Evolutionary conservation across 768 basidiomycete genomes (phyloP), one percentile per base, ranked within the genome.

Genomic region (Suillus tomentosus): DNA sequence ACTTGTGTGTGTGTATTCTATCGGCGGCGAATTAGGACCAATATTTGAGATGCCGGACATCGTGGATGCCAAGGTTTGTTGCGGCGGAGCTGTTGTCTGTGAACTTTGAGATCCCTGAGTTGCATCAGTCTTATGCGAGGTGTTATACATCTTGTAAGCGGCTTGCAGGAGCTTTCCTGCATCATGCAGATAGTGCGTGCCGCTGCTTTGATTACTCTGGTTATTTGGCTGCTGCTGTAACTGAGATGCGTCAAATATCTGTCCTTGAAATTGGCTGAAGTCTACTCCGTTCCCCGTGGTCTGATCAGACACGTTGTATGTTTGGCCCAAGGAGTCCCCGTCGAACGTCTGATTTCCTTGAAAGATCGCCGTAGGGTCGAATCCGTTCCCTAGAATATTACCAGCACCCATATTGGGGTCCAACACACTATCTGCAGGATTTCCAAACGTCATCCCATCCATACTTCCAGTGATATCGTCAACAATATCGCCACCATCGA

Each of bases 391-490:
- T 17, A 24, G 5, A 3, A 57, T 17, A 57, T 57, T 24, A 40
- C 45, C 31, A 58, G 34, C 13, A 1, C 60, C 37, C 34, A 31
- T 57, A 24, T 58, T n/a, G 13, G 55, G 24, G 24, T 57, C n/a
- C 10, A 60, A 31, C 24, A 40, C 13, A 14, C 53, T 37, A 3
- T 11, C 37, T n/a, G 37, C 36, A 19, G 47, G 37, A 17, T 62
- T 36, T 11, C 37, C 47, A 62, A 40, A 27, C 36, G 54, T 22
- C 50, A 57, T 39, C 27, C 48, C 51, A 36, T 24, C 15, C 61
- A 62, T 62, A 24, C 22, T 27, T 19, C 36, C 36, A 37, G 40
- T 10, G 36, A 60, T 57, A 60, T 62, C 22, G 24, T 55, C 5
- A 15, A 60, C n/a, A 34, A 62, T 10, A 13, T 62, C 55, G 17